phyloP scores from a whole-genome alignment of 306 rosid species.

The Senna siamea region DNA sequence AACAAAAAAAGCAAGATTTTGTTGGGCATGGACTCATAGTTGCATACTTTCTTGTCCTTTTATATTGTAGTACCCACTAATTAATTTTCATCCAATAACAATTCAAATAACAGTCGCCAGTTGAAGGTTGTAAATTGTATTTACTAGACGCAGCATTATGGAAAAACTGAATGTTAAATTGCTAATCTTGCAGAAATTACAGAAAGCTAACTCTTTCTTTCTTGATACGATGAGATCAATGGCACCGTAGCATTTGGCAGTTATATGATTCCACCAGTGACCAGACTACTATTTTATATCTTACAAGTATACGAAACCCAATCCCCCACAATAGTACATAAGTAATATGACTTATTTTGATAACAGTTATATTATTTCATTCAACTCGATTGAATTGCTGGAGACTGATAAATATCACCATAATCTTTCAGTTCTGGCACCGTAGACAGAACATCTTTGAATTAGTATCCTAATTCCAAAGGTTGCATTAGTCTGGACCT shows the following conservation, averaged over 20 bases:
- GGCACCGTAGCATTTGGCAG: not conserved
- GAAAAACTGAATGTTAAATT: not conserved
- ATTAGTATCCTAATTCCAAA: constrained; percentile 9
- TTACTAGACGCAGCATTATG: not conserved
- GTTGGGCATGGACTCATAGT: not conserved
- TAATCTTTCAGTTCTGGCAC: not conserved
- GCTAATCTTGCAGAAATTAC: not conserved
- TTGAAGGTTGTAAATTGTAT: not conserved
- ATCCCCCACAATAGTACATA: not conserved
- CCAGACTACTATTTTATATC: too few relatives aligned
- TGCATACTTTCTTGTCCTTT: too few relatives aligned
- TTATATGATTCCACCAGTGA: not conserved
- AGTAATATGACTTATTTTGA: not conserved
- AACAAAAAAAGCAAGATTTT: not conserved
- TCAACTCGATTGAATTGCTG: not conserved
- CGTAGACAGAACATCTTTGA: not conserved
- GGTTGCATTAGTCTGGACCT: not conserved
- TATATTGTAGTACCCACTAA: too few relatives aligned
- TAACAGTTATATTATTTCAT: not conserved
- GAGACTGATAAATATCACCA: not conserved
- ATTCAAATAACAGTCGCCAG: not conserved
- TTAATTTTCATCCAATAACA: not conserved
- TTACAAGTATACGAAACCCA: not conserved
- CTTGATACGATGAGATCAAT: not conserved
- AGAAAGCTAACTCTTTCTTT: not conserved